These are phyloP conservation scores for Eimeria sp. DNA, from an alignment of 169 alveolate genomes.

Conservation along the genomic window DNA sequence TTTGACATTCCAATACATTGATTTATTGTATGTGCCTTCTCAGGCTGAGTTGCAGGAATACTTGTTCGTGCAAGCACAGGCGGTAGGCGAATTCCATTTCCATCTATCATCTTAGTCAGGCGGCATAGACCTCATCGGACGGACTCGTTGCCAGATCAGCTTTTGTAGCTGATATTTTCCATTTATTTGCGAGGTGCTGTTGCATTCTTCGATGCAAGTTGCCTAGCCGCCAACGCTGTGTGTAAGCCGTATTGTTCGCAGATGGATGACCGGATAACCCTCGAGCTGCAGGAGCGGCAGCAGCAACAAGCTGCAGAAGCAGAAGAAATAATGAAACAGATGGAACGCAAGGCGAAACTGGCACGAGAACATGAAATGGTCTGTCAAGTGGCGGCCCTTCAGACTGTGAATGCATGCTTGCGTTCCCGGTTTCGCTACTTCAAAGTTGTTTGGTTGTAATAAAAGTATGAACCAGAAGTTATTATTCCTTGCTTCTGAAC, in stretches of 20 bases:
- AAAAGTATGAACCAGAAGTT: not conserved
- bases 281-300: constrained; percentile 47
- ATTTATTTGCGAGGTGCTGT: not conserved
- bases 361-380: constrained; percentile 7
- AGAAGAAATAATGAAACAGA: constrained; percentile 20
- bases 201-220: not conserved
- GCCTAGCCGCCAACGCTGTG: not conserved
- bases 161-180: not conserved
- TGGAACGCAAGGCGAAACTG: constrained; percentile 35
- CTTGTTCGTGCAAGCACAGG: constrained; percentile 27
- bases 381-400: not conserved
- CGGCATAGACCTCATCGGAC: not conserved
- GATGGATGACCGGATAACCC: constrained; percentile 35
- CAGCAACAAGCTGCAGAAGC: constrained; percentile 18
- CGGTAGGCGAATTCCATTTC: not conserved
- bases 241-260: not conserved
- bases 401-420: not conserved
- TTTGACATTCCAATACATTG: not conserved
- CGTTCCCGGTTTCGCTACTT: not conserved
- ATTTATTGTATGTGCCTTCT: not conserved
- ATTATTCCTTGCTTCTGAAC: not conserved
- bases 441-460: not conserved
- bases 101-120: not conserved
- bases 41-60: constrained; percentile 70
- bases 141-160: not conserved